Base-by-base conservation (phyloP, 495 filamentous ascomycete genomes). In the Hamigera avellanea region DNA sequence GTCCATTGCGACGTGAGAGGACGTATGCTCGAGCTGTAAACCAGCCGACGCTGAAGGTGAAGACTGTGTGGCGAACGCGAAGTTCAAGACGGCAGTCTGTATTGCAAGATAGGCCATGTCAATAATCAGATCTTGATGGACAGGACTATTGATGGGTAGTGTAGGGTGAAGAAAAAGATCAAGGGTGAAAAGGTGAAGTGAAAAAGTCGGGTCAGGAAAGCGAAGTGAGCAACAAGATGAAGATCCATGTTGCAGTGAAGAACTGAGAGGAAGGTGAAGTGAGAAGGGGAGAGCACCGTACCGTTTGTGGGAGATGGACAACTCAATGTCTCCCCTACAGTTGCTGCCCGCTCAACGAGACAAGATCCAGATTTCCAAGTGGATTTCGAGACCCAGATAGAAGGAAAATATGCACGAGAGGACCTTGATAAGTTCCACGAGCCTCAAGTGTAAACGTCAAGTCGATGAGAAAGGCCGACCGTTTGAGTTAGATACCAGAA, bases 301-400 rank as follows among this genome's bases (percentile, higher is more conserved):
- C 81, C 77, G 67, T 72, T 58, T 67, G 68, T 67, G 76, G 83
- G 86, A 94, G 87, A 94, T 83, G 71, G 83, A 93, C 88, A 94
- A 95, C 50, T 78, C 61, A 95, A 95, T 95, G 88, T 86, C 80
- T 95, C 88, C 84, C 87, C 86, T 78, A 66, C 59, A 65, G 53
- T 38, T 46, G 46, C 46, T 57, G 47, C 41, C 23, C 31, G 35
- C 16, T 32, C 18, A 37, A 16, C 23, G 21, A 46, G 32, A 19
- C 29, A 35, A 29, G 30, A 33, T 28, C 25, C 21, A 41, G 34
- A 36, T 30, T 15, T 30, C 30, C 13, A 21, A 27, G n/a, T n/a
- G n/a, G n/a, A n/a, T n/a, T n/a, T n/a, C 30, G 19, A 40, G 37
- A 50, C 40, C 42, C 37, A 40, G 30, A 28, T 39, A 16, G 14